Base-by-base conservation (phyloP, 768 basidiomycete genomes). In the Scleroderma citrinum region DNA sequence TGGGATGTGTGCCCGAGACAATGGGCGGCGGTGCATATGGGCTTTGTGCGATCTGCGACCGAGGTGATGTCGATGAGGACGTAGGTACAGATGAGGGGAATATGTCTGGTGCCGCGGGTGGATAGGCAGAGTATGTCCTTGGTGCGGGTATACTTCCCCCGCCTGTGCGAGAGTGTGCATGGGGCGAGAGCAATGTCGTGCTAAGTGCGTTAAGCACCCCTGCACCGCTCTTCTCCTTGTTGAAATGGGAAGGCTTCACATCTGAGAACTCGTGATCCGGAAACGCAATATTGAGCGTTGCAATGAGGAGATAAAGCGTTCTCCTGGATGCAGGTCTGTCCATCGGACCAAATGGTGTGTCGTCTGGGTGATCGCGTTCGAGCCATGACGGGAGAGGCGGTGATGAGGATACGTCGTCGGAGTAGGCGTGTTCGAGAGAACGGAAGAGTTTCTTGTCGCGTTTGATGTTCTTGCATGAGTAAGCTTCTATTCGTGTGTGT, bases 261-360 rank as follows among this genome's bases (percentile, higher is more conserved):
- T 90, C 86, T 7, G 90, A 89, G 73, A 98, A 99, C 62, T 97
- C 94, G 71, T 97, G 80, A 77, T 98, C 95, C 2, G 95, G 95
- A 64, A 94, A 99, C 6, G 95, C 94, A 60, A 92, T 82, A 73
- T 99, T 99, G 60, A 99, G 85, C 3, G 93, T 92, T 29, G 92
- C 88, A 60, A 98, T 96, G 65, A 98, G 86, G 44, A 94, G 82
- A 74, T 93, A 96, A 49, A 96, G 84, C 3, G 90, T 94, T 78
- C 95, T 96, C 59, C 92, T 77, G 30, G 87, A 85, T 40, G 78
- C 74, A 37, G 83, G 85, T 60, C 89, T 84, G 74, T 88, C 85
- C 62, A 96, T 85, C 44, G 91, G 85, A 2, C 94, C 94, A 59
- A 98, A 98, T 0, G 92, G 87, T 38, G 89, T 89, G 66, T 82